These are phyloP conservation scores for Linanthus parryae DNA, from an alignment of 148 eudicot genomes.

Conservation along the genomic window DNA sequence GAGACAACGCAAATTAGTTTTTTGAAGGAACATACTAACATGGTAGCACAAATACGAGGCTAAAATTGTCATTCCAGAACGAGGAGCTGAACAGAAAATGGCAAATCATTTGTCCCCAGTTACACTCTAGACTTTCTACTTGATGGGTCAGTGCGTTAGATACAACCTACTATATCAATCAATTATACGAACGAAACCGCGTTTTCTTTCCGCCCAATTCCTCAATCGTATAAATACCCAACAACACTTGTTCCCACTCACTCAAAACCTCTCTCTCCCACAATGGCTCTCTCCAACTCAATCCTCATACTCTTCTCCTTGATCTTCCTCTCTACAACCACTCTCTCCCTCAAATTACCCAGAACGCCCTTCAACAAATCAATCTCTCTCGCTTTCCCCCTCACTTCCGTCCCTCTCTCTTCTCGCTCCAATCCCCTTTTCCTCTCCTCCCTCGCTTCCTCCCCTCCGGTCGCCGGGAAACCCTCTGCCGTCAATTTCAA, in stretches of 20 bases:
- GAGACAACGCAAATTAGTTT: too few relatives aligned
- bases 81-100: too few relatives aligned
- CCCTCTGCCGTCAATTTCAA: conserved; percentile 23
- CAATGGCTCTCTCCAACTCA: conserved; percentile 5
- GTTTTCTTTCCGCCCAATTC: background rate
- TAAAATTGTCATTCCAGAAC: too few relatives aligned
- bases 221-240: background rate
- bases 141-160: too few relatives aligned
- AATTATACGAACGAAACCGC: conserved; percentile 3
- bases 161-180: conserved; percentile 8
- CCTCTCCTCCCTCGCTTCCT: conserved; percentile 3
- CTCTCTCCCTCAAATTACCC: background rate
- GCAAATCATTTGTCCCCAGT: too few relatives aligned
- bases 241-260: background rate
- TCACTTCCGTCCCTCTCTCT: conserved; percentile 21
- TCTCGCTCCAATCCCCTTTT: conserved; percentile 6
- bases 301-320: background rate
- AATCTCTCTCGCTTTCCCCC: conserved; percentile 22
- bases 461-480: background rate
- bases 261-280: background rate
- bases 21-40: too few relatives aligned
- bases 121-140: too few relatives aligned
- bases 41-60: too few relatives aligned
- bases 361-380: background rate
- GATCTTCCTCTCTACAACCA: background rate